Percentiles rank a stretch among this genome's conserved stretches.
Evolutionary conservation across 768 basidiomycete genomes (phyloP).

Genomic region (Tubosaeta sp.): DNA sequence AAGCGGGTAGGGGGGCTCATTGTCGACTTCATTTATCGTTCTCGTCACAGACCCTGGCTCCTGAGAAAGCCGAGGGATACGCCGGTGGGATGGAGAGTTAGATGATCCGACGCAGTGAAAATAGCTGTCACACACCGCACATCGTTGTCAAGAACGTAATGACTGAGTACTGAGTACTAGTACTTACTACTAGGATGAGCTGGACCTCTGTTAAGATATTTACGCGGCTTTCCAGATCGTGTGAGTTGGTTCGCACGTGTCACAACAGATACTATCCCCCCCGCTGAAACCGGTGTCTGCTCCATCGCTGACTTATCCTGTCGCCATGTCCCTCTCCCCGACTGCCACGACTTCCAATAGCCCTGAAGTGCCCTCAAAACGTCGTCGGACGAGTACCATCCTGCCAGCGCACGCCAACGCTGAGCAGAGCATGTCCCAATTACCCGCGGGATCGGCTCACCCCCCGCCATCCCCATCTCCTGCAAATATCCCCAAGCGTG

Average conservation of each 20-base stretch:
- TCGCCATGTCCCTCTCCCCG: slow-evolving; percentile 64
- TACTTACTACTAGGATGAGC: too few relatives aligned
- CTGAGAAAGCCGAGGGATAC: slow-evolving; percentile 23
- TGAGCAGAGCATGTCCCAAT: slow-evolving; percentile 30
- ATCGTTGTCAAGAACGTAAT: too few relatives aligned
- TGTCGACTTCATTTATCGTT: too few relatives aligned
- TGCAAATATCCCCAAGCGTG: slow-evolving; percentile 81
- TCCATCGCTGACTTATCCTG: slow-evolving; percentile 8
- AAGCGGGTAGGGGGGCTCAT: too few relatives aligned
- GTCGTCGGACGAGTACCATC: slow-evolving; percentile 46
- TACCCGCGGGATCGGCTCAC: slow-evolving; percentile 30
- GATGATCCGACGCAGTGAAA: too few relatives aligned
- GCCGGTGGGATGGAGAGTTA: too few relatives aligned
- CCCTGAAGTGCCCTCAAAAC: slow-evolving; percentile 53
- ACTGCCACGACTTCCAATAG: slow-evolving; percentile 52
- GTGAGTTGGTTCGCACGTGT: slow-evolving; percentile 11
- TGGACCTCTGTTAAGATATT: neutral
- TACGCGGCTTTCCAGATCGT: neutral
- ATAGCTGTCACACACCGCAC: too few relatives aligned
- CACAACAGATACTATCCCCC: slow-evolving; percentile 12
- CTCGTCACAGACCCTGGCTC: too few relatives aligned
- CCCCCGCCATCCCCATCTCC: slow-evolving; percentile 28
- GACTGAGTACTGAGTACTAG: too few relatives aligned
- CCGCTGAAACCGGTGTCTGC: neutral
- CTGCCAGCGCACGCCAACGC: slow-evolving; percentile 9